Base-by-base conservation (phyloP, 2,329 filamentous ascomycete species). In the Exutisphaerella laricina region DNA sequence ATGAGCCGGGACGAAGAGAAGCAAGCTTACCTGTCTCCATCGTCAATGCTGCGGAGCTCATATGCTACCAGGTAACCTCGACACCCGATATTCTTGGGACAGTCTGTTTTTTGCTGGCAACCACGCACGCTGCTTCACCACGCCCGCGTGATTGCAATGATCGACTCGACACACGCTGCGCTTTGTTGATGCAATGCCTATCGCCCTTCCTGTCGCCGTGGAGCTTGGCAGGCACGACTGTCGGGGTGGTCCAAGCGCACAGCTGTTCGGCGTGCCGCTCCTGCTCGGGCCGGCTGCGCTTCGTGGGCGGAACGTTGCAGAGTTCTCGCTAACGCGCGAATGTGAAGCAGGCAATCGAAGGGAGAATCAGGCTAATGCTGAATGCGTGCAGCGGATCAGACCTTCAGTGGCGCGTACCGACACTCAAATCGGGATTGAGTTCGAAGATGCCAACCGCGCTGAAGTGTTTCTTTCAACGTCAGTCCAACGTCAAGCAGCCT, bases 21-120 rank as follows among this genome's bases (percentile, higher is more conserved):
- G 35, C 39, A 41, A 33, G 29, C 58, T 58, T 55, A 61, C 59
- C 58, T 60, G 54, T 56, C 41, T 61, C 58, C 58, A 60, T 60
- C 34, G 47, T 54, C 33, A 57, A 43, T 23, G 41, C 41, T 36
- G 47, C 39, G 32, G 52, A 48, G 41, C 48, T 41, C 51, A 56
- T 57, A 46, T 49, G 53, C 51, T 38, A 23, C 45, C 26, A 8
- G 20, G 13, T 21, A 32, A n/a, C 18, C 22, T 36, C 20, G 33
- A 36, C 33, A 20, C 5, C 17, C 23, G 33, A 21, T 36, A 10
- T 22, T 17, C 18, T 36, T 22, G 16, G 14, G 14, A 12, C 33
- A 4, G 12, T 8, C 21, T 5, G 29, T 26, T 26, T 26, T 6
- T 26, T 12, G 23, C 23, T 7, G 6, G 23, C 23, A 26, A 6